A percentile compares a stretch with the other conserved stretches of the same genome.
Evolutionary conservation across 257 asterid genomes (phyloP).

Genomic region (Voacanga thouarsii): DNA sequence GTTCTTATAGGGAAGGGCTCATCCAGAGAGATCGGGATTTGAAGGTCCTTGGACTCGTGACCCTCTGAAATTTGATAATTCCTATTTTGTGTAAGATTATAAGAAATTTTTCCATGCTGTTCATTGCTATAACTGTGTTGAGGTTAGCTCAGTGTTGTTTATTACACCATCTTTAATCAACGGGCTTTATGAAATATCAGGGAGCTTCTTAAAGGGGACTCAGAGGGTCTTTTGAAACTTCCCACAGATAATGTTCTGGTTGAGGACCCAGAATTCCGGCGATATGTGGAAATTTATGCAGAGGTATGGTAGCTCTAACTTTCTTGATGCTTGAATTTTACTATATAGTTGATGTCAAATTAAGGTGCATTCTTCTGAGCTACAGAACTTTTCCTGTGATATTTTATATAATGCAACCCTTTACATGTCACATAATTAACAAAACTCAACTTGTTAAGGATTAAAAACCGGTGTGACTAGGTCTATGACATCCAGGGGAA

Average conservation of each 20-base stretch:
- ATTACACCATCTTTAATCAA: slow-evolving; percentile 8
- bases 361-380: neutral
- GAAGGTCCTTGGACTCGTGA: slow-evolving; percentile 90
- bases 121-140: neutral
- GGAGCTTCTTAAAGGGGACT: slow-evolving; percentile 70
- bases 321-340: neutral
- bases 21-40: slow-evolving; percentile 78
- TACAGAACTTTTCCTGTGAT: neutral
- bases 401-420: neutral
- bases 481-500: too few relatives aligned
- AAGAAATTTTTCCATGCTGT: neutral
- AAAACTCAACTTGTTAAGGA: neutral
- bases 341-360: neutral
- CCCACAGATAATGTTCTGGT: slow-evolving; percentile 72
- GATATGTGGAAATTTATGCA: slow-evolving; percentile 60
- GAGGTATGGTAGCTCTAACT: slow-evolving; percentile 35
- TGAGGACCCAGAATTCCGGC: slow-evolving; percentile 57
- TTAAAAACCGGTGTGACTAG: neutral
- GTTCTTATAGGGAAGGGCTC: slow-evolving; percentile 71
- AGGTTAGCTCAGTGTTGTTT: neutral
- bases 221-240: slow-evolving; percentile 65
- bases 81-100: slow-evolving; percentile 64
- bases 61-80: slow-evolving; percentile 81
- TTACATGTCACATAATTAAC: too few relatives aligned
- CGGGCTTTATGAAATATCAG: slow-evolving; percentile 30